Evolutionary conservation across 202 grass and related monocot species (phyloP).

Genomic region (Cymbopogon flexuosus): DNA sequence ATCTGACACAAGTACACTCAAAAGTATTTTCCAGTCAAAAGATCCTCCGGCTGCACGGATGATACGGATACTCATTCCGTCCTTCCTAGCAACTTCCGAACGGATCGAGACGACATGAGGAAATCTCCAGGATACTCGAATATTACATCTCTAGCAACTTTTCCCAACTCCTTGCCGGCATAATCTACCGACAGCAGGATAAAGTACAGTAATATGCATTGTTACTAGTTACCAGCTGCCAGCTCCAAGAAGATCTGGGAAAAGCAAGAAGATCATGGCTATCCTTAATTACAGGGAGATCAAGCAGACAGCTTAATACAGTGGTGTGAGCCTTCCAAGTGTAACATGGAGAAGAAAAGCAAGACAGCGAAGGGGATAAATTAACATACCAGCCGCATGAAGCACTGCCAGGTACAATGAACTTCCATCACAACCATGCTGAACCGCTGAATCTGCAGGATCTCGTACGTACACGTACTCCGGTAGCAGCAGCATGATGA

Average conservation of each 20-base stretch:
- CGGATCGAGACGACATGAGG: constrained; percentile 12
- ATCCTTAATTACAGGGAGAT: too few species aligned
- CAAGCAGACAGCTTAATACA: too few species aligned
- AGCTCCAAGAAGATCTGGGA: constrained; percentile 18
- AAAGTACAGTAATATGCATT: constrained; percentile 21
- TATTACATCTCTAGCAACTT: constrained; percentile 31
- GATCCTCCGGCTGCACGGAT: background rate
- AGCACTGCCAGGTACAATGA: constrained; percentile 25
- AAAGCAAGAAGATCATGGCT: constrained; percentile 21
- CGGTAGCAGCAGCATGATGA: constrained; percentile 26
- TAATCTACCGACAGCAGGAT: constrained; percentile 45
- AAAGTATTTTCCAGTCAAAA: constrained; percentile 50
- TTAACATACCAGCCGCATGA: too few species aligned
- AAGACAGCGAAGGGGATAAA: too few species aligned
- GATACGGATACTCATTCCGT: background rate
- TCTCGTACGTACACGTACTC: constrained; percentile 41
- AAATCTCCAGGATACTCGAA: constrained; percentile 47
- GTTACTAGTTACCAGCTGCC: background rate
- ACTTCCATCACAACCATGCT: constrained; percentile 29
- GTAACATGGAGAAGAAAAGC: too few species aligned
- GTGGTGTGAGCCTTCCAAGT: too few species aligned
- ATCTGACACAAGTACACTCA: constrained; percentile 34
- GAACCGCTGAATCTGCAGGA: constrained; percentile 9
- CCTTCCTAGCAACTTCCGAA: constrained; percentile 49
- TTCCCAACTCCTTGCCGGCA: constrained; percentile 24